Base-by-base conservation (phyloP, 345 rosid genomes). In the Eucalyptus dawsonii region DNA sequence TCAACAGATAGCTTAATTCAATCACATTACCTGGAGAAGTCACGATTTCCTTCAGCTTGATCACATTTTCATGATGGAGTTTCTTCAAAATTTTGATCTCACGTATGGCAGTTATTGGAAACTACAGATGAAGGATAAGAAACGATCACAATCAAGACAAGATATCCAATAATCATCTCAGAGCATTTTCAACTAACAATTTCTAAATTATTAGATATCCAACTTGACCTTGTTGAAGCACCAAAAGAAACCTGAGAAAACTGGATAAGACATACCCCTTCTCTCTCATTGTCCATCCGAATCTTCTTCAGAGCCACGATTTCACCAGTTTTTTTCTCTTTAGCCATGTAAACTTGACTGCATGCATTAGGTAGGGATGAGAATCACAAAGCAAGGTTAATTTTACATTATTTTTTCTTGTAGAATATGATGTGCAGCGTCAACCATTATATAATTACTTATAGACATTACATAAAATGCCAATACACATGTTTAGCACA, bases 331-430 rank as follows among this genome's bases (percentile, higher is more conserved):
- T 95, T 93, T 88, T 92, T 95, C 88, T 98, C 99, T 91, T 90
- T 94, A 21, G 99, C 99, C 99, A 95, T 98, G 94, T 94, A 98
- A 54, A 98, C 99, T 94, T 97, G 98, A 87, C 98, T 98, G 96
- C 93, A 94, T 90, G 65, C 88, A 58, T 51, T 87, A 47, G 87
- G 86, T 24, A 85, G 62, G 40, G 15, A 76, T 76, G 83, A 76
- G 83, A 76, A 76, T 76, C 83, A 21, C 83, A 40, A 76, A 76
- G 83, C 47, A 76, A 76, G 29, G 16, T 37, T 76, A 13, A 10
- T 76, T 76, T 76, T 37, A 37, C 83, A 76, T 37, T 34, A 76
- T 14, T 76, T 40, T 76, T 21, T 40, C 29, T 76, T 76, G 45
- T 19, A 76, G 47, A 76, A 37, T 72, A 76, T 76, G 47, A 21